A percentile compares a stretch with the other conserved stretches of the same genome.
Evolutionary conservation across 2,329 filamentous ascomycete genomes (phyloP).

Genomic region (Penicillium thymicola): DNA sequence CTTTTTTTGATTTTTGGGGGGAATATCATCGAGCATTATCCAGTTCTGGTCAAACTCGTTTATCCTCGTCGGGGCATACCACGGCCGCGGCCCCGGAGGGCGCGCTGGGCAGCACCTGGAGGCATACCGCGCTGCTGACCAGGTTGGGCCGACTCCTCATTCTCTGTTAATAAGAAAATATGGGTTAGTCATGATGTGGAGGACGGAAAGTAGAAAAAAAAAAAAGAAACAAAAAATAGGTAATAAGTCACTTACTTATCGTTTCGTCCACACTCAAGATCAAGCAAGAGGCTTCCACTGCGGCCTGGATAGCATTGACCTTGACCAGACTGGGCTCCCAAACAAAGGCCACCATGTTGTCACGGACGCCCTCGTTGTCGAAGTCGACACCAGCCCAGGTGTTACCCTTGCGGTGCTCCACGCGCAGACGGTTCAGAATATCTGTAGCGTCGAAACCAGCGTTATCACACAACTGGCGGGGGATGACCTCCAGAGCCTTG

Average conservation of each 20-base stretch:
- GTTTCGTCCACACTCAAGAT: conserved; percentile 97
- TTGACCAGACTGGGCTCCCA: conserved; percentile 98
- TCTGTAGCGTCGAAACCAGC: conserved; percentile 98
- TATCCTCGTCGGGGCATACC: conserved; percentile 66
- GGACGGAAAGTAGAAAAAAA: background rate
- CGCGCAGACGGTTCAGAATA: conserved; percentile 91
- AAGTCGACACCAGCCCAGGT: conserved; percentile 97
- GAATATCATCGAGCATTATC: conserved; percentile 17
- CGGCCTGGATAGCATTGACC: conserved; percentile 94
- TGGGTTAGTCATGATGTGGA: conserved; percentile 16
- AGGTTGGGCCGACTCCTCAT: conserved; percentile 85
- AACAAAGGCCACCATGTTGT: conserved; percentile 94
- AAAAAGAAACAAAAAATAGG: background rate
- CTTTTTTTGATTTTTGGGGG: conserved; percentile 13
- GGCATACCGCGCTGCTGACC: conserved; percentile 74
- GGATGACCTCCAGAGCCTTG: conserved; percentile 94
- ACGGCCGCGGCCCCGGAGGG: conserved; percentile 77
- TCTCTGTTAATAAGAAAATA: conserved; percentile 49
- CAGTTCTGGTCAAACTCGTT: conserved; percentile 27
- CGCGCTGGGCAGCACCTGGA: conserved; percentile 82
- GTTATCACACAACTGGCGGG: conserved; percentile 95
- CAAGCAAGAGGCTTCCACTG: conserved; percentile 90
- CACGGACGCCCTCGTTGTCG: conserved; percentile 79
- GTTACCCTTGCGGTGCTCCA: conserved; percentile 91
- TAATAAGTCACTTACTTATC: conserved; percentile 61